Base-by-base conservation (phyloP, 495 filamentous ascomycete genomes). In the Penicillium turbatum region DNA sequence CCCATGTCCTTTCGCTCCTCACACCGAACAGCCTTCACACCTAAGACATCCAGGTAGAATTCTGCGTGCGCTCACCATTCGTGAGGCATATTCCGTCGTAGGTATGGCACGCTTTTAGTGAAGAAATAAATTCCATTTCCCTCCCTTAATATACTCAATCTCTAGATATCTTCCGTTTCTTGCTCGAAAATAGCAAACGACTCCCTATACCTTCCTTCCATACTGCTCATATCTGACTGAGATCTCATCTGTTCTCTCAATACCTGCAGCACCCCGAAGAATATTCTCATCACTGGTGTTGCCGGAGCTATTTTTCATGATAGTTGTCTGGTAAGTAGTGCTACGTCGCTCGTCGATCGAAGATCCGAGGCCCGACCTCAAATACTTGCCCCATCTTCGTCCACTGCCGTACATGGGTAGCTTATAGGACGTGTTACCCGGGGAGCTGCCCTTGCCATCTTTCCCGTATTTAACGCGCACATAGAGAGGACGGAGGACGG, bases 81-180 rank as follows among this genome's bases (percentile, higher is more conserved):
- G 81, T 79, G 30, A 84, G 48, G 54, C 56, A 84, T 66, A 15
- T 73, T 66, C 30, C 79, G 58, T 21, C 85, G 69, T 49, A 89
- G 61, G 48, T 76, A 64, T 2, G 82, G 79, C 78, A 86, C 83
- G 19, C 57, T 65, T 13, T 53, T n/a, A n/a, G n/a, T n/a, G n/a
- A n/a, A n/a, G n/a, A n/a, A n/a, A n/a, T n/a, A n/a, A n/a, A n/a
- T n/a, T n/a, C n/a, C n/a, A 30, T 30, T 8, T 30, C 8, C 8
- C 27, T 30, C 27, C 4, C 9, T 36, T 36, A 13, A 3, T 36
- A 3, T 3, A 36, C 13, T n/a, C 12, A 36, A 36, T 11, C 34
- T 8, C 27, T 30, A 32, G 7, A 32, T 32, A 32, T 36, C 12
- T 1, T 15, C n/a, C n/a, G 34, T n/a, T 36, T 36, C 2, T 36